Base-by-base conservation (phyloP, 2,329 filamentous ascomycete genomes). In the Calycina marina region DNA sequence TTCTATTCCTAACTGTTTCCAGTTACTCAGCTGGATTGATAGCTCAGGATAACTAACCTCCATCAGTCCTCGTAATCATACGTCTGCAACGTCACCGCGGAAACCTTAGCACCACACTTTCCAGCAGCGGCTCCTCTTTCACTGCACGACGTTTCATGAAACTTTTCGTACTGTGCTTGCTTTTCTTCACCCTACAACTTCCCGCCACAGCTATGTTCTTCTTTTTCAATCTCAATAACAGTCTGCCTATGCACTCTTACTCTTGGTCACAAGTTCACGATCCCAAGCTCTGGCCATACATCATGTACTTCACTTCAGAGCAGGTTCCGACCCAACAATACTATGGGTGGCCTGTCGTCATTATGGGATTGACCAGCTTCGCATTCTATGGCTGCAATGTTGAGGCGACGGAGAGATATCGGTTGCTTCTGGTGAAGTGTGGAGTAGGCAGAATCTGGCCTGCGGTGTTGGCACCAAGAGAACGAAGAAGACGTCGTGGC, bases 361-460 rank as follows among this genome's bases (percentile, higher is more conserved):
- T 47, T 0, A 56, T 62, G 3, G 69, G 67, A 0, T 61, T 67
- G 37, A 36, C 72, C 15, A 53, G 71, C 9, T 79, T 79, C 46
- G 32, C 66, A n/a, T 67, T 75, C 44, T 78, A 78, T 41, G 75
- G 76, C 6, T 63, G 72, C 11, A 75, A 74, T 17, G 58, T 56
- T 15, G 75, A 80, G 44, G 73, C 73, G 0, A 55, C 58, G 4
- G 55, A 57, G 14, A 65, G 69, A 51, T 77, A 76, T 46, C 29
- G 43, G 8, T 31, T 14, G 3, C 34, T 34, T 4, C 14, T 47
- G 4, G 36, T 45, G 4, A 40, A 32, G 10, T 14, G 40, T 13
- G 49, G 49, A 5, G 28, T 51, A 25, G 44, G 34, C 5, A 41
- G 36, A 10, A 28, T 38, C 2, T 52, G 33, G 29, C 50, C 48